Evolutionary conservation across 1,139 yeast species (phyloP).

Genomic region (Scheffersomyces titani): DNA sequence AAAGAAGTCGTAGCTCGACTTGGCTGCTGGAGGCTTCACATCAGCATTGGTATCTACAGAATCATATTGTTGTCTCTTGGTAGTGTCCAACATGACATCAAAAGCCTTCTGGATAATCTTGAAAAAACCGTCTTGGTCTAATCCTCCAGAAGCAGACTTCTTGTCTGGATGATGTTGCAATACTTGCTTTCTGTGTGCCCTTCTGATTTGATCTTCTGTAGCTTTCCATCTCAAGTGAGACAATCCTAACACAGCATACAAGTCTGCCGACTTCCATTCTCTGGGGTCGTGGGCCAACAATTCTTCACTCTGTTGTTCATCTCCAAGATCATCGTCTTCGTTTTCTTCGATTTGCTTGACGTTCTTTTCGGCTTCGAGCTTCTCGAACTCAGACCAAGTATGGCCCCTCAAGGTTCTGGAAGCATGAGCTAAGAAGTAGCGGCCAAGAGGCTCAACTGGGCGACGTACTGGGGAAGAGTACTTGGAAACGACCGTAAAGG

Average conservation of each 20-base stretch:
- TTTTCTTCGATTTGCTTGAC: slow-evolving; percentile 71
- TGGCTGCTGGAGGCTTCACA: slow-evolving; percentile 74
- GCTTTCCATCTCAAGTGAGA: slow-evolving; percentile 91
- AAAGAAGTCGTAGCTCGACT: slow-evolving; percentile 71
- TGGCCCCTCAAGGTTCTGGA: slow-evolving; percentile 95
- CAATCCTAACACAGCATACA: slow-evolving; percentile 93
- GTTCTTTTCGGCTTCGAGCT: slow-evolving; percentile 88
- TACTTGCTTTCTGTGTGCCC: slow-evolving; percentile 96
- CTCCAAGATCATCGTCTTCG: slow-evolving; percentile 71
- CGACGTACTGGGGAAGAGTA: slow-evolving; percentile 75
- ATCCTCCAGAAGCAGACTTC: slow-evolving; percentile 82
- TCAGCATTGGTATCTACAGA: slow-evolving; percentile 91
- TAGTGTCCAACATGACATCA: slow-evolving; percentile 84
- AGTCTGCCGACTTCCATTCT: slow-evolving; percentile 97
- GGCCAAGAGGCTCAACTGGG: slow-evolving; percentile 96
- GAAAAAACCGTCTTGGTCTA: slow-evolving; percentile 96
- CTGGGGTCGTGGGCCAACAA: slow-evolving; percentile 89
- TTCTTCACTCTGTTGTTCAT: slow-evolving; percentile 75
- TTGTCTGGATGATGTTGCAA: slow-evolving; percentile 98
- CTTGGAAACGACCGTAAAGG: slow-evolving; percentile 52
- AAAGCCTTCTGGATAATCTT: slow-evolving; percentile 96
- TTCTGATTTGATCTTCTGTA: slow-evolving; percentile 89
- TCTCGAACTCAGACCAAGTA: slow-evolving; percentile 97
- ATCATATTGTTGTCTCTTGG: slow-evolving; percentile 89
- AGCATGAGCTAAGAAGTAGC: slow-evolving; percentile 93